Percentiles rank a stretch among this genome's conserved stretches.
phyloP scores from a whole-genome alignment of 1,284 basidiomycete genomes.

The Cyathus olla region DNA sequence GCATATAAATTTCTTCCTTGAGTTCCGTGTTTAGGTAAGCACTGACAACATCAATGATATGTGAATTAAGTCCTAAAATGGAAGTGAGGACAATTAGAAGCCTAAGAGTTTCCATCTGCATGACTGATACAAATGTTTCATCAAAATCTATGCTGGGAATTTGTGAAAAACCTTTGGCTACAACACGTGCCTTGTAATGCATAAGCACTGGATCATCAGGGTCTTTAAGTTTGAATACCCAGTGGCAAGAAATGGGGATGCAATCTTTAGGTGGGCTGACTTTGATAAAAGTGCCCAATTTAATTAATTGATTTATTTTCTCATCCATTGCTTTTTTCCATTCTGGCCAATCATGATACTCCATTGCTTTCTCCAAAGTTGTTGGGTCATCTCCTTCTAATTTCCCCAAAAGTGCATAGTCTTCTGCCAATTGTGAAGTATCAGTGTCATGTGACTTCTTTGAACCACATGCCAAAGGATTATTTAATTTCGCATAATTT shows the following conservation, averaged over 20 bases:
- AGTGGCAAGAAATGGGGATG: not conserved
- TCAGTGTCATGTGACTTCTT: too few species aligned
- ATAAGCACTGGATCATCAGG: slow-evolving; percentile 3
- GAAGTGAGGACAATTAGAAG: slow-evolving; percentile 47
- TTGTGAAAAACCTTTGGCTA: slow-evolving; percentile 17
- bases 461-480: too few species aligned
- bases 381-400: not conserved
- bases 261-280: not conserved
- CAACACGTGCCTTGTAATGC: slow-evolving; percentile 11
- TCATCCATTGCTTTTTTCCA: not conserved
- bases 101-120: slow-evolving; percentile 36
- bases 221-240: slow-evolving; percentile 15
- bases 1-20: slow-evolving; percentile 50
- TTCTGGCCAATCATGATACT: not conserved
- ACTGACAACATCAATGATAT: slow-evolving; percentile 55
- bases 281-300: not conserved
- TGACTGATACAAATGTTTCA: slow-evolving; percentile 17
- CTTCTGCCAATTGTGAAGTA: too few species aligned
- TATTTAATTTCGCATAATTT: too few species aligned
- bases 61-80: slow-evolving; percentile 38
- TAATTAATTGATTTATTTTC: not conserved
- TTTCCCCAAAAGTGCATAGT: not conserved
- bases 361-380: not conserved
- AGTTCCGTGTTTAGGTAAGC: slow-evolving; percentile 54
- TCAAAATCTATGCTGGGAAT: slow-evolving; percentile 11